These are phyloP conservation scores for Rhizophagus clarus DNA, from an alignment of 192 early-diverging fungal genomes.

Conservation along the genomic window DNA sequence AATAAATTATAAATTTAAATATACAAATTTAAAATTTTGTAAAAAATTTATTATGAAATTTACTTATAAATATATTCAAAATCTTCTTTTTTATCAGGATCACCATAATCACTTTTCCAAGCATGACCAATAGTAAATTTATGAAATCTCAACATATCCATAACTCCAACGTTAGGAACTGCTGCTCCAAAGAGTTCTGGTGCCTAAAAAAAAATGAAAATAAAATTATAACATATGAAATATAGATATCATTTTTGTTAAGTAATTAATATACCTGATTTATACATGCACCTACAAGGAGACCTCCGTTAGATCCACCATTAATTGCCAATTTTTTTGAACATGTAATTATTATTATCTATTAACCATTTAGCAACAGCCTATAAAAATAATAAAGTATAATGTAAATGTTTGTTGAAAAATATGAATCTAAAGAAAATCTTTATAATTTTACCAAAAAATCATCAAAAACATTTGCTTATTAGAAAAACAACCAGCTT, in stretches of 20 bases:
- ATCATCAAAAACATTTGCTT: conserved; percentile 78
- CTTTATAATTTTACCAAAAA: conserved; percentile 52
- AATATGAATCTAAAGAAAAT: not conserved
- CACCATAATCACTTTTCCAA: conserved; percentile 69
- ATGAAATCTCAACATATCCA: conserved; percentile 77
- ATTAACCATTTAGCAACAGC: conserved; percentile 64
- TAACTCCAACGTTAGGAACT: conserved; percentile 70
- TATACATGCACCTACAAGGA: conserved; percentile 68
- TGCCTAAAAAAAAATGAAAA: conserved; percentile 33
- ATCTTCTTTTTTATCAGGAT: conserved; percentile 64
- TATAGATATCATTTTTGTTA: not conserved
- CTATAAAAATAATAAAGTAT: conserved; percentile 1
- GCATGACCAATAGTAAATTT: conserved; percentile 78
- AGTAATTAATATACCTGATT: conserved; percentile 49
- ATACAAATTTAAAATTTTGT: not conserved
- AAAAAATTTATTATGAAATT: not conserved
- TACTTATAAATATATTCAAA: conserved; percentile 59
- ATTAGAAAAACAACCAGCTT: conserved; percentile 54
- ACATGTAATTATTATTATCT: conserved; percentile 55
- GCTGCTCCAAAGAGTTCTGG: conserved; percentile 72
- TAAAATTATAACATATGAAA: not conserved
- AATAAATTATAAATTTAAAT: too few species aligned
- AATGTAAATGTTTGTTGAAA: not conserved
- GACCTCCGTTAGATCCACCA: conserved; percentile 73
- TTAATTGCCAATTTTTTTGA: conserved; percentile 60